Base-by-base conservation (phyloP, 257 asterid species). In the Solanum ossicruentum region DNA sequence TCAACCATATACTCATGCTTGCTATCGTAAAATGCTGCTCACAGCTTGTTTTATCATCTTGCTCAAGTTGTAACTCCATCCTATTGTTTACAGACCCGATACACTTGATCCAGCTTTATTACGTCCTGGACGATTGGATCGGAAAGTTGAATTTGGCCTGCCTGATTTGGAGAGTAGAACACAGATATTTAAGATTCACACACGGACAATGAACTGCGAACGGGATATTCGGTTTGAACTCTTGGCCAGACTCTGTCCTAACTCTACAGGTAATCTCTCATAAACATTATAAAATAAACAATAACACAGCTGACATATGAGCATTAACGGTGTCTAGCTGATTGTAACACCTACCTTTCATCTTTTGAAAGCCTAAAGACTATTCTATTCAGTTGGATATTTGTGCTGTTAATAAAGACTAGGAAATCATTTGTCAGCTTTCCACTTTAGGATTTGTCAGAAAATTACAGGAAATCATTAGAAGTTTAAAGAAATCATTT, bases 131-230 rank as follows among this genome's bases (percentile, higher is more conserved):
- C 87, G 98, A 16, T 89, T 96, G 39, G 99, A 96, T 83, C 92
- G 98, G 17, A 96, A 96, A 87, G 99, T 96, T 23, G 99, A 96
- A 88, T 96, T 96, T 89, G 99, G 99, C 43, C 92, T 96, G 84
- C 98, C 99, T 1, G 99, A 94, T 89, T 86, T 94, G 84, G 98
- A 94, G 83, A 92, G 98, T 75, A 88, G 97, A 85, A 90, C 97
- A 28, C 98, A 92, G 85, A 93, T 92, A 77, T 94, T 94, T 55
- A 92, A 92, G 91, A 94, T 94, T 55, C 98, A 94, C 82, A 94
- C 98, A 1, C 90, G 97, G 39, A 94, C 98, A 1, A 94, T 92
- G 97, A 94, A 94, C 87, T 94, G 98, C 5, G 98, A 94, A 67
- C 85, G 97, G 86, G 98, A 95, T 65, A 28, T 96, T 11, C 95